Conservation (phyloP, 1,139 yeast species). For the Yamadazyma siamensis region DNA sequence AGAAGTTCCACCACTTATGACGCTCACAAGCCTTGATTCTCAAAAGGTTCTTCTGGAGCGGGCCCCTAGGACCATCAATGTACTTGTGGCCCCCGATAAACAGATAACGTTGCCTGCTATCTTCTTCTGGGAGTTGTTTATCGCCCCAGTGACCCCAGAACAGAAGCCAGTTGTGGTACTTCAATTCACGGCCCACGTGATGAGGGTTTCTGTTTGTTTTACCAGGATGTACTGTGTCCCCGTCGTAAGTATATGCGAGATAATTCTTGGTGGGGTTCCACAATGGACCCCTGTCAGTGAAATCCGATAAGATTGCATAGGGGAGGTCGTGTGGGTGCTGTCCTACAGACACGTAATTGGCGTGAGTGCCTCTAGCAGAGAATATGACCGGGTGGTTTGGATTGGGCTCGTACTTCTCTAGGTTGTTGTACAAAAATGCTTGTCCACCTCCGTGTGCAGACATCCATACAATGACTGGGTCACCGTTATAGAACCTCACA, state of each 20-base stretch:
- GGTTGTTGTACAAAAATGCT: conserved; percentile 71
- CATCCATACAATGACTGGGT: conserved; percentile 94
- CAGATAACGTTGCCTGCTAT: conserved; percentile 75
- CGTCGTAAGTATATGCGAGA: conserved; percentile 77
- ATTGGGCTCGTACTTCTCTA: conserved; percentile 62
- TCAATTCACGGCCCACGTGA: conserved; percentile 53
- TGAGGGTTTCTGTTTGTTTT: conserved; percentile 39
- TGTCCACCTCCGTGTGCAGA: conserved; percentile 98
- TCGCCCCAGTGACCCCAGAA: conserved; percentile 95
- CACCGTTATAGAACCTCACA: conserved; percentile 77
- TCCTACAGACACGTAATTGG: conserved; percentile 94
- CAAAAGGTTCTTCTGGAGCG: conserved; percentile 69
- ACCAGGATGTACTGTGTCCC: conserved; percentile 41
- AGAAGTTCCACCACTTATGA: conserved; percentile 80
- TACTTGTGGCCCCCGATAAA: conserved; percentile 85
- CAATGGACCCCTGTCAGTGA: conserved; percentile 89
- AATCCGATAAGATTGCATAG: conserved; percentile 83
- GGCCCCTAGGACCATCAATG: conserved; percentile 92
- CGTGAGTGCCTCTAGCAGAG: conserved; percentile 95
- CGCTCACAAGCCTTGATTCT: conserved; percentile 77
- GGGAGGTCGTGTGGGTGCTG: conserved; percentile 96
- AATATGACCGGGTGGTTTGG: conserved; percentile 67
- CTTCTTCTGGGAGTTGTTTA: conserved; percentile 57
- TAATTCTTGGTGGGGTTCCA: conserved; percentile 90
- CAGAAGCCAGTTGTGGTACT: conserved; percentile 74